phyloP scores from a whole-genome alignment of 345 rosid species.

The Citropsis articulata region DNA sequence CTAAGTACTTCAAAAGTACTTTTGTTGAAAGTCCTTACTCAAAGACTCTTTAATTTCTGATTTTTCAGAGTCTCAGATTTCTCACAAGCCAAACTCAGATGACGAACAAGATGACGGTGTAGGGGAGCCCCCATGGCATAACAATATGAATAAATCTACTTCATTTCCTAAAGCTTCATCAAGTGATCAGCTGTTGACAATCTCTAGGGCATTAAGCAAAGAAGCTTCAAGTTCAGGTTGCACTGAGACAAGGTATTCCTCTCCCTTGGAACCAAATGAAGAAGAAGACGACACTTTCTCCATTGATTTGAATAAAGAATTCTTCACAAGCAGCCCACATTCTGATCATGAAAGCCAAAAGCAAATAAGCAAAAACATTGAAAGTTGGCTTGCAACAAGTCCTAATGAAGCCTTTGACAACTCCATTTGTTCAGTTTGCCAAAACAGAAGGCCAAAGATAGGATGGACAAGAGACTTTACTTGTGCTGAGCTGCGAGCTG shows the following conservation, averaged over 20 bases:
- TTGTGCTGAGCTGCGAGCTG: conserved; percentile 49
- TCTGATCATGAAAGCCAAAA: conserved; percentile 10
- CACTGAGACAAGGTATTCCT: conserved; percentile 15
- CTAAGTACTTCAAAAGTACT: not conserved
- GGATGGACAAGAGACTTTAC: conserved; percentile 55
- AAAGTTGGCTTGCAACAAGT: conserved; percentile 27
- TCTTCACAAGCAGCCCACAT: conserved; percentile 19
- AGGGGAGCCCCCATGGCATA: conserved; percentile 18
- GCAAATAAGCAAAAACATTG: not conserved
- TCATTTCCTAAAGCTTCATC: conserved; percentile 24
- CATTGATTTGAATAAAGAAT: not conserved
- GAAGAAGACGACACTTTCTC: conserved; percentile 16
- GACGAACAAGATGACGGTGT: conserved; percentile 20
- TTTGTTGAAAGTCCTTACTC: not conserved
- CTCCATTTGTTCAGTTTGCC: conserved; percentile 47
- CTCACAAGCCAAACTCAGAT: conserved; percentile 12
- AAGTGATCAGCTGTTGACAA: conserved; percentile 17
- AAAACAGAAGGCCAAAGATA: conserved; percentile 50
- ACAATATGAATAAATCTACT: conserved; percentile 9
- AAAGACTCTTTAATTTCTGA: no score
- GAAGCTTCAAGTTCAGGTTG: conserved; percentile 26
- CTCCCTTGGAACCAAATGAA: conserved; percentile 7
- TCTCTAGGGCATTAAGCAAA: not conserved
- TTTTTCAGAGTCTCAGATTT: conserved; percentile 24
- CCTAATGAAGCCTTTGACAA: conserved; percentile 30